Evolutionary conservation across 2,329 filamentous ascomycete species (phyloP).

Genomic region (Diaporthe ampelina): DNA sequence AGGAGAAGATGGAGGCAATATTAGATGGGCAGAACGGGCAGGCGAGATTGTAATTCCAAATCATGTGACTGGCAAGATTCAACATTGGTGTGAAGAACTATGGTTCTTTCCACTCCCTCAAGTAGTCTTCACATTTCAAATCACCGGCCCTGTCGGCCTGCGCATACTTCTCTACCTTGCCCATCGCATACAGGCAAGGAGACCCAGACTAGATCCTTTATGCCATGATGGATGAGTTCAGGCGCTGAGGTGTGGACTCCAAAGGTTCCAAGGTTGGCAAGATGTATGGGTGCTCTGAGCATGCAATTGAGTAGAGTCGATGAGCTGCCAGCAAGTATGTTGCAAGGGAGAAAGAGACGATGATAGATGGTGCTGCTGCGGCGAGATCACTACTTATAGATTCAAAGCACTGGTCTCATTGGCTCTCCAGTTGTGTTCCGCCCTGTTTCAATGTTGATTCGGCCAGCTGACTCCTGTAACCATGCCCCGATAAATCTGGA

Average conservation of each 20-base stretch:
- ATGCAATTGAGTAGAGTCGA: not conserved
- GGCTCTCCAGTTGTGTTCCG: not conserved
- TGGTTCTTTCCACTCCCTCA: not conserved
- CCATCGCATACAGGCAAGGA: too few species aligned
- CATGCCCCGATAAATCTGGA: not conserved
- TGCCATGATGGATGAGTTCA: not conserved
- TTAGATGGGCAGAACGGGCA: not conserved
- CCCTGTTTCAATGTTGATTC: not conserved
- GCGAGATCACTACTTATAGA: not conserved
- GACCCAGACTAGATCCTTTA: not conserved
- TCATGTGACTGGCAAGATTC: not conserved
- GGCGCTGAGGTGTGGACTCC: not conserved
- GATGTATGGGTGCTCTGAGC: not conserved
- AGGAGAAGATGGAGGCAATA: conserved; percentile 26
- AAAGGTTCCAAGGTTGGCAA: not conserved
- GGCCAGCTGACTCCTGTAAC: not conserved
- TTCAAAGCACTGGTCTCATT: not conserved
- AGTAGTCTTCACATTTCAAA: too few species aligned
- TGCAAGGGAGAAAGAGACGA: not conserved
- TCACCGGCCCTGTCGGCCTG: too few species aligned
- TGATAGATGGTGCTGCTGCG: not conserved
- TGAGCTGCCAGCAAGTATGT: not conserved
- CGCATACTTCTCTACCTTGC: too few species aligned
- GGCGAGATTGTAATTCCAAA: conserved; percentile 26
- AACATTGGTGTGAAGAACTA: not conserved